Evolutionary conservation across 352 stramenopile species (phyloP).

Genomic region (Phytophthora sp.): DNA sequence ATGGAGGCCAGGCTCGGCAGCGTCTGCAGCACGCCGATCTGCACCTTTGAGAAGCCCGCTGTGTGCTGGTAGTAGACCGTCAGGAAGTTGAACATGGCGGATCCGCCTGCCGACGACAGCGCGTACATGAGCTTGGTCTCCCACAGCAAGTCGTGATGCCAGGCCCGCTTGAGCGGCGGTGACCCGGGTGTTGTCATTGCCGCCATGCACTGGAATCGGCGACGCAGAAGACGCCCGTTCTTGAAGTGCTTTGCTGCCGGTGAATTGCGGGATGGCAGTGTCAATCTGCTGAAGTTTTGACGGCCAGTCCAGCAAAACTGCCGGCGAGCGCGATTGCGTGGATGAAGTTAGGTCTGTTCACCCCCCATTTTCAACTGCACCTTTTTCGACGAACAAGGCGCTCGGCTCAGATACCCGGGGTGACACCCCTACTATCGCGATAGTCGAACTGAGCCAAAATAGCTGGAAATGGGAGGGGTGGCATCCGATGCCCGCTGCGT

Average conservation of each 20-base stretch:
- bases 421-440: not conserved
- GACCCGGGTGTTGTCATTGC: conserved; percentile 2
- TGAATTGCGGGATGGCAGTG: conserved; percentile 8
- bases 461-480: not conserved
- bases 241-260: not conserved
- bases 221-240: not conserved
- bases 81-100: conserved; percentile 72
- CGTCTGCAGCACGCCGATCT: conserved; percentile 74
- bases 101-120: conserved; percentile 51
- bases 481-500: not conserved
- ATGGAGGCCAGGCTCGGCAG: conserved; percentile 59
- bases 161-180: conserved; percentile 10
- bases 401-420: conserved; percentile 8
- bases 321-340: conserved; percentile 11
- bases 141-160: conserved; percentile 30
- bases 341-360: conserved; percentile 11
- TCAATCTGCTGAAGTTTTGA: not conserved
- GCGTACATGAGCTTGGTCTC: conserved; percentile 78
- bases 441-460: not conserved
- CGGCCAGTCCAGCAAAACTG: not conserved
- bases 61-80: conserved; percentile 69
- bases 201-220: too few relatives aligned
- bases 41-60: conserved; percentile 66
- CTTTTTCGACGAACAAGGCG: not conserved
- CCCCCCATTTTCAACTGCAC: too few relatives aligned